Evolutionary conservation across 2,329 filamentous ascomycete genomes (phyloP).

Genomic region (Clonostachys byssicola): DNA sequence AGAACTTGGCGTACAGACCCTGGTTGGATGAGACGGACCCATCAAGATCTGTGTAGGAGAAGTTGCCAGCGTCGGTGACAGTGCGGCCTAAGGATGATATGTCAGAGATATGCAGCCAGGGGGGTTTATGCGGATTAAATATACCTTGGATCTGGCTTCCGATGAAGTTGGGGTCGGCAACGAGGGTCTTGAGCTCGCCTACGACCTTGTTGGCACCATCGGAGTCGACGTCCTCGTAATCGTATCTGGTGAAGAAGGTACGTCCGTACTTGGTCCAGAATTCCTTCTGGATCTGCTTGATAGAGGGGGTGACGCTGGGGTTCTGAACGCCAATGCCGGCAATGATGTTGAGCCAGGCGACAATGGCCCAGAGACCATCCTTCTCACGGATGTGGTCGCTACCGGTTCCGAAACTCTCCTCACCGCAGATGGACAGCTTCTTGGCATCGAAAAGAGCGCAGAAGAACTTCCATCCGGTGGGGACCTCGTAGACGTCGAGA

Average conservation of each 20-base stretch:
- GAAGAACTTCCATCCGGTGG: conserved; percentile 99
- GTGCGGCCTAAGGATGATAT: conserved; percentile 54
- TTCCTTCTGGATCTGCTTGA: conserved; percentile 92
- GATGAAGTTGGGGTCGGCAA: conserved; percentile 70
- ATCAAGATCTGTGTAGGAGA: conserved; percentile 98
- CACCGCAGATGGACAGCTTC: conserved; percentile 97
- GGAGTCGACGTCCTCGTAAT: conserved; percentile 93
- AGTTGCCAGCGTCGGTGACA: conserved; percentile 88
- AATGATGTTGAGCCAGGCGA: conserved; percentile 98
- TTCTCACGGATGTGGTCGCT: conserved; percentile 99
- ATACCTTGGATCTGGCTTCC: conserved; percentile 74
- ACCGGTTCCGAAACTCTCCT: conserved; percentile 96
- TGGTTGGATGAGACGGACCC: conserved; percentile 94
- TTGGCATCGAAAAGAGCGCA: conserved; percentile 90
- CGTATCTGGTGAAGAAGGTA: conserved; percentile 98
- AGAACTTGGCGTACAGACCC: conserved; percentile 91
- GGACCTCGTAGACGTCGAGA: conserved; percentile 90
- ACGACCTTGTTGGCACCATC: conserved; percentile 90
- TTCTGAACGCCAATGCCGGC: conserved; percentile 85
- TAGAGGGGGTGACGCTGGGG: conserved; percentile 78
- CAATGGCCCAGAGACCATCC: conserved; percentile 95
- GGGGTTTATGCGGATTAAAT: conserved; percentile 6
- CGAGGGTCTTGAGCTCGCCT: conserved; percentile 72
- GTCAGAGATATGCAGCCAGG: no score
- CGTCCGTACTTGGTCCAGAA: conserved; percentile 97